Conservation (phyloP, 306 rosid species). For the Casuarina cunninghamiana region DNA sequence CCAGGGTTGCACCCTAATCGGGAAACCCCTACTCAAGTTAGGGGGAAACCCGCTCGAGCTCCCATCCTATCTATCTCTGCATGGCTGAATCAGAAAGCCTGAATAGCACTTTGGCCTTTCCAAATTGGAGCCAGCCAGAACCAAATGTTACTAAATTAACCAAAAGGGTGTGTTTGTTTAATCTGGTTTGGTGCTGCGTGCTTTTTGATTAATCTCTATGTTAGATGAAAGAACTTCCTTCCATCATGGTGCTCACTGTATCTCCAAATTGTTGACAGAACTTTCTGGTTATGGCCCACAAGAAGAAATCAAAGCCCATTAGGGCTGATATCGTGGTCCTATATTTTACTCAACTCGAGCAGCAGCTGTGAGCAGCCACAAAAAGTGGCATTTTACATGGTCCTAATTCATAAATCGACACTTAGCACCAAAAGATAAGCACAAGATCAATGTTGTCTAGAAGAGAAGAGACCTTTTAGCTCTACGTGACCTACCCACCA, state of each 20-base stretch:
- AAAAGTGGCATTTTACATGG: background rate
- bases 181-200: constrained; percentile 1
- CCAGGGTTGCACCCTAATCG: no score
- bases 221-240: background rate
- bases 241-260: background rate
- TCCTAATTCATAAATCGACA: constrained; percentile 19
- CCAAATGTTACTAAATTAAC: background rate
- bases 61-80: no score
- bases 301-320: constrained; percentile 11
- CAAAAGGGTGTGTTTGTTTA: constrained; percentile 19
- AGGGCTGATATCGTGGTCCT: constrained; percentile 15
- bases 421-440: background rate
- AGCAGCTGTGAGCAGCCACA: constrained; percentile 17
- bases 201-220: background rate
- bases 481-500: background rate
- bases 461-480: constrained; percentile 20
- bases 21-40: no score
- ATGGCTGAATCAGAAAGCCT: background rate
- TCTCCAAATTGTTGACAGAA: constrained; percentile 4
- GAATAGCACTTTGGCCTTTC: constrained; percentile 1
- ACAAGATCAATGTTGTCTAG: constrained; percentile 1
- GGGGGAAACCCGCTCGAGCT: no score
- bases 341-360: background rate
- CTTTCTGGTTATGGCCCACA: constrained; percentile 8
- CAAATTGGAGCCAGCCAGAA: background rate